Conservation (phyloP, 306 rosid genomes). For the Biancaea sappan region DNA sequence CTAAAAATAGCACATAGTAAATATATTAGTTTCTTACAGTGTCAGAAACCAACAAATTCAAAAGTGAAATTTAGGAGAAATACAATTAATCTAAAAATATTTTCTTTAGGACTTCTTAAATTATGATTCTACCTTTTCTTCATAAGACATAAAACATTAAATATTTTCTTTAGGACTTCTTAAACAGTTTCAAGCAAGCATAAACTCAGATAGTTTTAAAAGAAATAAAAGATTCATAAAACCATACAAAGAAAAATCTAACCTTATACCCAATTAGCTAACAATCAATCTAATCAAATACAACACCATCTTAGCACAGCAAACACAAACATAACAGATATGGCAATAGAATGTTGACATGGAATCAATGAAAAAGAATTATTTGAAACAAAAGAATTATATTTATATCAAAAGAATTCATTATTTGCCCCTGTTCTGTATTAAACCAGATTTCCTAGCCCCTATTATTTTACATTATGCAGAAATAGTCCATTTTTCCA, state of each 20-base stretch:
- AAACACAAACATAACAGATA: slow-evolving; percentile 11
- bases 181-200: slow-evolving; percentile 57
- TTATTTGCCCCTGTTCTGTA: no score
- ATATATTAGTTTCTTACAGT: slow-evolving; percentile 14
- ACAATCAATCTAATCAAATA: slow-evolving; percentile 25
- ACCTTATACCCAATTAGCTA: slow-evolving; percentile 27
- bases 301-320: slow-evolving; percentile 12
- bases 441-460: no score
- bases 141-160: no score
- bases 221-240: slow-evolving; percentile 23
- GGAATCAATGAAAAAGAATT: slow-evolving; percentile 14
- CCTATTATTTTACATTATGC: no score
- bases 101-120: neutral
- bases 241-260: slow-evolving; percentile 16
- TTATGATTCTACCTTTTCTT: neutral
- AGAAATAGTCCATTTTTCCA: no score
- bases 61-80: neutral
- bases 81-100: neutral
- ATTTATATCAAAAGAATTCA: no score
- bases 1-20: slow-evolving; percentile 34
- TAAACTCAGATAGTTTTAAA: slow-evolving; percentile 33
- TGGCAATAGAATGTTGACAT: neutral
- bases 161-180: slow-evolving; percentile 55
- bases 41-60: slow-evolving; percentile 23
- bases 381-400: no score